phyloP scores from a whole-genome alignment of 2,329 filamentous ascomycete species.

The Apiospora aurea region DNA sequence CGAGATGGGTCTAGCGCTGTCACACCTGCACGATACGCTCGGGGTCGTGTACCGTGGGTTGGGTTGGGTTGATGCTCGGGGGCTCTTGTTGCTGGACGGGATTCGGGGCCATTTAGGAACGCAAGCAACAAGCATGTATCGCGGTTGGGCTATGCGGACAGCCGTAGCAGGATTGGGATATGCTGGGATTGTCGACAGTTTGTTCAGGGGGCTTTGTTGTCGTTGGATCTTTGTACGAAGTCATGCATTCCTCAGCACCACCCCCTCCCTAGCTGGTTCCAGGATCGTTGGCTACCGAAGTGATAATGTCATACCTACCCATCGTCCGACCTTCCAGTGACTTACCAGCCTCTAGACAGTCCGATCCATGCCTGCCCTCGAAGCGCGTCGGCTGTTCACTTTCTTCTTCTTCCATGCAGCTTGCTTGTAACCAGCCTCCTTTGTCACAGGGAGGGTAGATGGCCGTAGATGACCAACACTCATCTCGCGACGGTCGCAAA shows the following conservation, averaged over 20 bases:
- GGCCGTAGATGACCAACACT: not conserved
- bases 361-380: not conserved
- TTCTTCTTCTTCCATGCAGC: not conserved
- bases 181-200: not conserved
- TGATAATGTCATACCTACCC: too few relatives aligned
- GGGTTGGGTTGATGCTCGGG: constrained; percentile 80
- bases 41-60: constrained; percentile 96
- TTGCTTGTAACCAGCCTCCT: not conserved
- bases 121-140: too few relatives aligned
- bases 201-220: not conserved
- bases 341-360: not conserved
- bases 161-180: not conserved
- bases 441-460: not conserved
- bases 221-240: not conserved
- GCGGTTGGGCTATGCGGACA: not conserved
- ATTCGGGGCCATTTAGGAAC: not conserved
- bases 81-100: not conserved
- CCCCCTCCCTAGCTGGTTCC: not conserved
- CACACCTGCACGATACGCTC: constrained; percentile 89
- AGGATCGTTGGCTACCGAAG: not conserved
- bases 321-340: not conserved
- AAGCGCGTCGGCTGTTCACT: not conserved
- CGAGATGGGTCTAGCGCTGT: constrained; percentile 92
- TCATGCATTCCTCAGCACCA: not conserved
- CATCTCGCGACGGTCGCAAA: not conserved